Conservation (phyloP, 2,329 filamentous ascomycete genomes). For the Ramularia endophylla region DNA sequence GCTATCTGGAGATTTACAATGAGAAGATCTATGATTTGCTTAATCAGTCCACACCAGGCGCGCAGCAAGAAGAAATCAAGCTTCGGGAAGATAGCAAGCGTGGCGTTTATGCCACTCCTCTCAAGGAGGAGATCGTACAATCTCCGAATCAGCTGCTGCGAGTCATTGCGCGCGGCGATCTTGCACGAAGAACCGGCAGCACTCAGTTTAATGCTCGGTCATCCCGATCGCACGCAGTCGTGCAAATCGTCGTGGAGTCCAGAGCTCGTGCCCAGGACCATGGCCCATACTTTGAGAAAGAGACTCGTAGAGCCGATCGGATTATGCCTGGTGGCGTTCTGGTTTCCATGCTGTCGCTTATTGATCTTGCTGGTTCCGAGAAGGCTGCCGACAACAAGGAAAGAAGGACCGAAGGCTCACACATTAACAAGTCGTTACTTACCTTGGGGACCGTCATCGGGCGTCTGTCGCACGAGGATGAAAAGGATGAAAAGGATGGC, state of each 20-base stretch:
- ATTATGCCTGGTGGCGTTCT: slow-evolving; percentile 81
- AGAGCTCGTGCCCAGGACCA: slow-evolving; percentile 63
- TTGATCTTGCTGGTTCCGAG: slow-evolving; percentile 94
- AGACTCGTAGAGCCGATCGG: slow-evolving; percentile 56
- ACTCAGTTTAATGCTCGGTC: slow-evolving; percentile 97
- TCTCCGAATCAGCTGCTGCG: slow-evolving; percentile 91
- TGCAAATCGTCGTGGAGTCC: slow-evolving; percentile 97
- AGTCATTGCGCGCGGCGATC: slow-evolving; percentile 90
- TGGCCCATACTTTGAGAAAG: slow-evolving; percentile 38
- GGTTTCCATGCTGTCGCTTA: slow-evolving; percentile 90
- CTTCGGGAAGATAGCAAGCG: slow-evolving; percentile 92
- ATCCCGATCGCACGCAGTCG: slow-evolving; percentile 95
- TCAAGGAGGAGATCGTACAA: slow-evolving; percentile 98
- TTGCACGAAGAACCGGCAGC: slow-evolving; percentile 81
- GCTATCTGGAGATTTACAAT: slow-evolving; percentile 98
- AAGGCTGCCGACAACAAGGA: slow-evolving; percentile 95
- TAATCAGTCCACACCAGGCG: slow-evolving; percentile 59
- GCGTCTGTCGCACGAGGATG: slow-evolving; percentile 81
- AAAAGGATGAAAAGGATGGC: slow-evolving; percentile 68
- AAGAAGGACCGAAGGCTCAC: slow-evolving; percentile 85
- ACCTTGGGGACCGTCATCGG: slow-evolving; percentile 94
- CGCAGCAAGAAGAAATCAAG: slow-evolving; percentile 87
- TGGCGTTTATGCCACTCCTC: slow-evolving; percentile 88
- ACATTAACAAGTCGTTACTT: slow-evolving; percentile 97
- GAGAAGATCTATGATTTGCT: slow-evolving; percentile 94